Base-by-base conservation (phyloP, 2,329 filamentous ascomycete genomes). In the Parastagonospora avenae region DNA sequence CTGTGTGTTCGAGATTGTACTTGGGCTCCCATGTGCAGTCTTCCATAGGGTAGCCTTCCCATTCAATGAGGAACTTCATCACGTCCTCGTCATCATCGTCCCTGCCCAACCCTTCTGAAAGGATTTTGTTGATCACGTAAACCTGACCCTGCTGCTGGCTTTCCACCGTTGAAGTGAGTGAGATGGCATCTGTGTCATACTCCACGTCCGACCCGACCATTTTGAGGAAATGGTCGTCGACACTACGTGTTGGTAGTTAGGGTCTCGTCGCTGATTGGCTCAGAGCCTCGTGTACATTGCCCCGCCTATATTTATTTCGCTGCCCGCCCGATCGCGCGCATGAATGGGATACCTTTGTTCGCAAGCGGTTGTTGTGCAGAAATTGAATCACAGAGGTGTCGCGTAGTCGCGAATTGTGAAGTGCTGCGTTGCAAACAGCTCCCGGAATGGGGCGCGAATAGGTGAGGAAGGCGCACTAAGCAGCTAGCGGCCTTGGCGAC, bases 41-140 rank as follows among this genome's bases (percentile, higher is more conserved):
- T 36, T 69, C 50, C 27, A 85, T 54, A 1, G 78, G 75, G 62
- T 87, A 92, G 2, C 76, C 80, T 24, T 77, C 74, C 88, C 88
- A 91, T 52, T 83, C 80, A 16, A 90, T 80, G 1, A 91, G 78
- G 63, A 85, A 91, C 19, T 74, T 48, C 60, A 71, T 47, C 3
- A 10, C 29, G 72, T 9, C 67, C 2, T 8, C 14, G 15, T 15
- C 67, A 4, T 64, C 46, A 8, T 68, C 53, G 1, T 59, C 72
- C 60, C 86, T 79, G 1, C 77, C 76, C 14, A 85, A 68, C 30
- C 73, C 71, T 37, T 69, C 62, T 1, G 63, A 58, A 5, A 70
- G 35, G 42, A 72, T 64, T 9, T 52, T 47, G 14, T 72, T 60
- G 4, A 62, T 57, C 3, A 46, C 37, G 35, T 61, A 72, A 2